Evolutionary conservation across 2,329 filamentous ascomycete species (phyloP), one percentile per base, ranked within the genome.

Genomic region (Aspergillus proliferans): DNA sequence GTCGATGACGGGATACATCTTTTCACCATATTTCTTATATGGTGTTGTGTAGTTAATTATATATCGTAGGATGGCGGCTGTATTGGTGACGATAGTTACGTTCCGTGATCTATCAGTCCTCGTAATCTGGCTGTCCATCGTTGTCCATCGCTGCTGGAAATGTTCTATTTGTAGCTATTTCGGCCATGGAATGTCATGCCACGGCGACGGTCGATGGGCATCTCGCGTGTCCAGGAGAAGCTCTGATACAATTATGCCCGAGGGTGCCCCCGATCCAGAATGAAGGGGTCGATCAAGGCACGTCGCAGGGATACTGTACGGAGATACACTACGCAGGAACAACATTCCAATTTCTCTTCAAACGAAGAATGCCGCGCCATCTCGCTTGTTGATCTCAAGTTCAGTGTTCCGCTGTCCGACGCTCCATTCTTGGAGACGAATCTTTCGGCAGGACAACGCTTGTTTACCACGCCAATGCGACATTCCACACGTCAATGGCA

Each of bases 1-100:
- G 83, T 84, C 83, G 81, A 84, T 79, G 79, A 84, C 76, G 80
- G 83, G 83, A 82, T 71, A 77, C 71, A 69, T 67, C 53, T 53
- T 50, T 41, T 38, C n/a, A 30, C 36, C 36, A 15, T 2, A 18
- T 39, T 18, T 12, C 18, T 38, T 22, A 22, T 40, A 40, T 36
- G 34, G 8, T 36, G 34, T 5, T 36, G n/a, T 18, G 34, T 30
- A 30, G 26, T 30, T 30, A 5, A 30, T 12, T 30, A 30, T 30
- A 30, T 30, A 40, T 40, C n/a, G 36, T 40, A 40, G 36, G 36
- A 40, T 40, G 1, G 7, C 4, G 26, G 4, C 10, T 12, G 26
- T 30, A 30, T 30, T 12, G 10, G 26, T 3, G 26, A 30, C 7
- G 3, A 30, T 30, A 4, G 26, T 12, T 4, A 12, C 26, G 12